Percentiles rank a stretch among this genome's conserved stretches.
These are phyloP conservation scores for Delphinella strobiligena DNA, from an alignment of 2,329 filamentous ascomycete species.

Conservation along the genomic window DNA sequence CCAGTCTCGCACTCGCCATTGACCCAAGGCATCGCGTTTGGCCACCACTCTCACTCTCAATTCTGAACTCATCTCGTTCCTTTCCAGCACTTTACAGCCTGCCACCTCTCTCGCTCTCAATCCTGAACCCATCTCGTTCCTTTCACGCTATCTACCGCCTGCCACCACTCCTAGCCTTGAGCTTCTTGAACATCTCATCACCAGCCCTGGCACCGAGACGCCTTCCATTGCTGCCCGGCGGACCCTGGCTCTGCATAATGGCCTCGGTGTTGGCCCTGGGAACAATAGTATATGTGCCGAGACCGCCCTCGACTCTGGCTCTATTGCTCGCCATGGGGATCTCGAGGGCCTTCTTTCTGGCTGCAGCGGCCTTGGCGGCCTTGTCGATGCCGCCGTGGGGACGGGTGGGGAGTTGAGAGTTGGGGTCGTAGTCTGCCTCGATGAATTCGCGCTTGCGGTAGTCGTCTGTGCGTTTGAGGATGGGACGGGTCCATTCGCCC, in stretches of 20 bases:
- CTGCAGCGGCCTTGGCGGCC: conserved; percentile 33
- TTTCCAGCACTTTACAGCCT: too few species aligned
- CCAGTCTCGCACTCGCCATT: too few species aligned
- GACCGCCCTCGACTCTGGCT: conserved; percentile 46
- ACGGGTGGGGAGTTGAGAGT: conserved; percentile 18
- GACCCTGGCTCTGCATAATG: neutral
- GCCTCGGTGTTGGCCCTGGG: conserved; percentile 29
- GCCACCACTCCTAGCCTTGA: neutral
- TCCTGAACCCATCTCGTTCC: too few species aligned
- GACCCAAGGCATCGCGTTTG: too few species aligned
- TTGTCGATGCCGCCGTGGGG: conserved; percentile 18
- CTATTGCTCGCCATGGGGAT: conserved; percentile 43
- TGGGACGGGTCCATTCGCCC: conserved; percentile 89
- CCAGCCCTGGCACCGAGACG: neutral
- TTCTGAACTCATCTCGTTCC: too few species aligned
- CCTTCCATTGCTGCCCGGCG: neutral
- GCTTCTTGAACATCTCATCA: neutral
- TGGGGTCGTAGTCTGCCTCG: conserved; percentile 48
- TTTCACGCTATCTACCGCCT: neutral
- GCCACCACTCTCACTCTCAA: too few species aligned
- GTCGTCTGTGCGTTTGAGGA: conserved; percentile 85
- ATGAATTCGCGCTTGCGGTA: conserved; percentile 70
- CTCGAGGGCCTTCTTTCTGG: conserved; percentile 40
- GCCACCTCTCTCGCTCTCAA: too few species aligned
- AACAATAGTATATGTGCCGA: conserved; percentile 50